Percentiles rank a stretch among this genome's conserved stretches.
Evolutionary conservation across 2,329 filamentous ascomycete species (phyloP).

Genomic region (Alternaria longipes): DNA sequence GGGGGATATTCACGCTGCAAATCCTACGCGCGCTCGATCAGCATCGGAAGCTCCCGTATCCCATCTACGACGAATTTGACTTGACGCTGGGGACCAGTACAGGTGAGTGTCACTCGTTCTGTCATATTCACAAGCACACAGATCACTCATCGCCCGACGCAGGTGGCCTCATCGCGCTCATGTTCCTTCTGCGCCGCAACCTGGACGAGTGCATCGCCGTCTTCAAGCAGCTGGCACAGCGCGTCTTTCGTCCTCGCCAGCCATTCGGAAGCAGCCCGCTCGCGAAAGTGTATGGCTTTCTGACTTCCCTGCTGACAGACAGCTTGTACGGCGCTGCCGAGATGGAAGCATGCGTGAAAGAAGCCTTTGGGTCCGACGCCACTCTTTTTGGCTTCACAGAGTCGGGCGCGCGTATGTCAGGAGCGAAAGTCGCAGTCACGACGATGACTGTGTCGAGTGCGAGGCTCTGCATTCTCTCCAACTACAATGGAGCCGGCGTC

Average conservation of each 20-base stretch:
- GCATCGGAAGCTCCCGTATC: conserved; percentile 20
- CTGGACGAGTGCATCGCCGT: conserved; percentile 16
- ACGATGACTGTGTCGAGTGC: conserved; percentile 15
- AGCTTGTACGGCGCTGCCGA: conserved; percentile 40
- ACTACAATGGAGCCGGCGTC: conserved; percentile 23
- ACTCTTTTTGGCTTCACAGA: conserved; percentile 15
- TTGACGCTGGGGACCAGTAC: conserved; percentile 22
- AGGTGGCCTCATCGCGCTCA: conserved; percentile 28
- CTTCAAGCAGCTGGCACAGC: conserved; percentile 19
- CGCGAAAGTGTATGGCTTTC: conserved; percentile 45
- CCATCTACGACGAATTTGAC: conserved; percentile 29
- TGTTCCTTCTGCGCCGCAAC: conserved; percentile 20
- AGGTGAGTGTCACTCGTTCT: conserved; percentile 7
- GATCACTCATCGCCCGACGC: neutral
- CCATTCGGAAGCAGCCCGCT: conserved; percentile 1
- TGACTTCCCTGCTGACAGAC: conserved; percentile 12
- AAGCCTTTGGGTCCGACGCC: conserved; percentile 15
- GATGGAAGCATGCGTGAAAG: conserved; percentile 45
- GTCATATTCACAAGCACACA: neutral
- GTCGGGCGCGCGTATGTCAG: conserved; percentile 5
- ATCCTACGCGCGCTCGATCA: conserved; percentile 21
- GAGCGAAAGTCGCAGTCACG: conserved; percentile 24
- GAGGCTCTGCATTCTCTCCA: conserved; percentile 25
- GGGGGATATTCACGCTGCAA: conserved; percentile 19
- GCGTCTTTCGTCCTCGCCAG: conserved; percentile 13